phyloP scores from a whole-genome alignment of 2,329 filamentous ascomycete species.

The Colletotrichum tamarilloi region DNA sequence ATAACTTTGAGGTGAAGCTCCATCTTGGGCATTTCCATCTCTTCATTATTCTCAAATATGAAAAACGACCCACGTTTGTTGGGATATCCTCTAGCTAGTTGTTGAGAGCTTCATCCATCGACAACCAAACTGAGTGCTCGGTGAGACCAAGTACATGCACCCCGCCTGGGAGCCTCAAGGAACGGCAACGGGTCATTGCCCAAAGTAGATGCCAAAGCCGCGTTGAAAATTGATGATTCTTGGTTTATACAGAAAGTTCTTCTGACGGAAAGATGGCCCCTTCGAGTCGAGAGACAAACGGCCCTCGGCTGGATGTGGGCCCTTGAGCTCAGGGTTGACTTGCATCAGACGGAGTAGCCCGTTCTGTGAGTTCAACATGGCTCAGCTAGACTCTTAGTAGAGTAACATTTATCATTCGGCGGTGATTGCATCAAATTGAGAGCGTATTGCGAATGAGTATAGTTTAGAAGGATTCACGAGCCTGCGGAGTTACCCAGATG shows the following conservation, averaged over 20 bases:
- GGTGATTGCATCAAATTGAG: no score
- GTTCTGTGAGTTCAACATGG: background rate
- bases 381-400: no score
- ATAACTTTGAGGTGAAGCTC: no score
- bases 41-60: background rate
- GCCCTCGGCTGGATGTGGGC: slow-evolving; percentile 17
- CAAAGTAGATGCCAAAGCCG: background rate
- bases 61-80: background rate
- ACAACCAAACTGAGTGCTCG: no score
- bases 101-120: background rate
- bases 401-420: no score
- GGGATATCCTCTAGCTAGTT: background rate
- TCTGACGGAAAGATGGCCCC: background rate
- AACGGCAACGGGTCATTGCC: no score
- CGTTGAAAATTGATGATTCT: no score
- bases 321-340: background rate
- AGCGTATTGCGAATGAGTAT: no score
- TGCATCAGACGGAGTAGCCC: background rate
- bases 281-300: background rate
- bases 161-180: no score
- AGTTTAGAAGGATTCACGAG: background rate
- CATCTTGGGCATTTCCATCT: no score
- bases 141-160: no score
- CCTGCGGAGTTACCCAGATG: background rate
- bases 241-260: no score